Base-by-base conservation (phyloP, 371 early-diverging fungal genomes). In the Saksenaea vasiformis region DNA sequence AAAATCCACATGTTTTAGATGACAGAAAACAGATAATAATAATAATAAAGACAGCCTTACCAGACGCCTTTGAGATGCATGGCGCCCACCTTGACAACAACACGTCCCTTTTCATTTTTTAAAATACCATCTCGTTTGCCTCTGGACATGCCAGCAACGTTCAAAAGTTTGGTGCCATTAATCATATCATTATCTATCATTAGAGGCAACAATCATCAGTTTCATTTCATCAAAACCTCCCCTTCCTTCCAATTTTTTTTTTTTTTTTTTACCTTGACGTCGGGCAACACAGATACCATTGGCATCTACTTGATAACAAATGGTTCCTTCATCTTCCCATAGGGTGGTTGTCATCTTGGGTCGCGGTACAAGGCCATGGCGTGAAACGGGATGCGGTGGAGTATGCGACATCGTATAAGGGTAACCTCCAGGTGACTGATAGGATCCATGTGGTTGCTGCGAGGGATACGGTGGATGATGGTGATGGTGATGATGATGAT, bases 31-130 rank as follows among this genome's bases (percentile, higher is more conserved):
- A n/a, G n/a, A n/a, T n/a, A n/a, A n/a, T n/a, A n/a, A n/a, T n/a
- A n/a, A n/a, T n/a, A n/a, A n/a, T n/a, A n/a, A n/a, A n/a, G n/a
- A 39, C 39, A 39, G 11, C 1, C 80, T 70, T 79, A 83, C 93
- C 93, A 93, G 57, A 93, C 93, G 13, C 93, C 93, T 70, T 93
- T 93, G 11, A 93, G 77, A 68, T 90, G 89, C 93, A 93, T 92
- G 0, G 92, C 87, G 14, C 93, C 93, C 0, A 89, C 89, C 68
- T 92, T 92, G 58, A 93, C 89, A 4, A 93, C 93, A 3, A 86
- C 85, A 28, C 93, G 82, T 22, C 89, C 91, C 67, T 89, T 89
- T 69, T 93, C 93, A 60, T 90, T 90, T 72, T 93, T 93, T n/a
- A 93, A 77, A 58, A 93, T 92, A 10, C 91, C 91, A 66, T 93